These are phyloP conservation scores for Trametes villosa DNA, from an alignment of 768 basidiomycete genomes.

Conservation along the genomic window DNA sequence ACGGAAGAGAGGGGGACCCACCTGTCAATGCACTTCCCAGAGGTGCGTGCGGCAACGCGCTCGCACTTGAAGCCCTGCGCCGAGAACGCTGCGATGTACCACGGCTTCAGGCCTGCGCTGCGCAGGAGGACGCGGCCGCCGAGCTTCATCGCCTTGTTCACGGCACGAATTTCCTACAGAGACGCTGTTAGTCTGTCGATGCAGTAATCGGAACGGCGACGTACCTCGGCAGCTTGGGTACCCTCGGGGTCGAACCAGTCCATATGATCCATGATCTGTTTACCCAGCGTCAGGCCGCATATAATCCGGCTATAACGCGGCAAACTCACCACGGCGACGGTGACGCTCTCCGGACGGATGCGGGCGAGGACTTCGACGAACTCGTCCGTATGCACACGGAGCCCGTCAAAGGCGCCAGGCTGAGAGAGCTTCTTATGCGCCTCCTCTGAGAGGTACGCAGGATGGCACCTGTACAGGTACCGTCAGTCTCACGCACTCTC, in stretches of 20 bases:
- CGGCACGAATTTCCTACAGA: conserved; percentile 17
- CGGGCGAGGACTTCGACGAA: conserved; percentile 24
- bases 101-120: conserved; percentile 21
- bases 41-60: conserved; percentile 17
- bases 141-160: conserved; percentile 26
- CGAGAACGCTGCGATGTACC: conserved; percentile 24
- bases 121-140: conserved; percentile 25
- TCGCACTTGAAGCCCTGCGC: conserved; percentile 23
- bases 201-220: no score
- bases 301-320: neutral
- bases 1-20: neutral
- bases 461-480: conserved; percentile 5
- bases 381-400: conserved; percentile 23
- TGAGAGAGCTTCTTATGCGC: conserved; percentile 18
- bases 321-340: conserved; percentile 19
- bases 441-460: conserved; percentile 19
- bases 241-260: conserved; percentile 26
- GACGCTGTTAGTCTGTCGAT: no score
- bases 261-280: conserved; percentile 27
- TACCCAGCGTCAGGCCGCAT: neutral
- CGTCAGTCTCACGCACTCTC: neutral
- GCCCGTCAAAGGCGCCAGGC: conserved; percentile 21
- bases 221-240: conserved; percentile 11
- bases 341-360: conserved; percentile 21
- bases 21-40: conserved; percentile 25